Evolutionary conservation across 805 yeast species (phyloP), one percentile per base, ranked within the genome.

Genomic region (Candida bentonensis): DNA sequence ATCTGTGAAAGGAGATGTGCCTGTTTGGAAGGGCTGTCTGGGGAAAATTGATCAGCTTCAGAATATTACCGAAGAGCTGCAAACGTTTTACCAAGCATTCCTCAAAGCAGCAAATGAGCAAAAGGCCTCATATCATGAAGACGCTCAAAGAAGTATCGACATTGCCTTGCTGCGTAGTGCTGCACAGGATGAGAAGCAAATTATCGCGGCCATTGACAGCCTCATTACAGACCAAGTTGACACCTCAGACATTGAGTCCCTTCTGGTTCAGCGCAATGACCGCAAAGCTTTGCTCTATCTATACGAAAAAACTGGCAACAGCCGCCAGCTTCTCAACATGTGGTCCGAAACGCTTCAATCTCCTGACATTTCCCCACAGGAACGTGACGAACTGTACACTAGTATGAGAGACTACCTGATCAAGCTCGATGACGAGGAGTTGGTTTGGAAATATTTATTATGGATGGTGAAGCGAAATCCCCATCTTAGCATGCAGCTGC

Each of bases 381-480:
- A 47, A 15, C 61, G 55, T 40, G 23, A 41, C 9, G 52, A 50
- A 22, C 39, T 50, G 53, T 42, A 26, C 41, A 2, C 7, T n/a
- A 53, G 50, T 39, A 48, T 59, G 52, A 42, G 47, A 23, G 58
- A 52, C 17, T 48, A 55, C 40, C 50, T 56, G 4, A 40, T 57
- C 17, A 30, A 11, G 17, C 11, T 30, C 7, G 44, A 47, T 11
- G 56, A 62, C 28, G 46, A 47, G 40, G 53, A 52, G 15, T 42
- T 61, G 4, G 62, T 61, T 15, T 57, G 60, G 60, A 58, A 61
- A 23, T 64, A 61, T 42, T 65, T 66, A 1, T 28, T 56, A 5
- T 63, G 67, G 67, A 48, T 63, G 17, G 53, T 53, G 23, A 46
- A 54, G 41, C 42, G 48, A 23, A 48, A 52, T 27, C 56, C 66